A percentile compares a stretch with the other conserved stretches of the same genome.
These are phyloP conservation scores for Tremellales sp. DNA, from an alignment of 1,284 basidiomycete genomes.

Conservation along the genomic window DNA sequence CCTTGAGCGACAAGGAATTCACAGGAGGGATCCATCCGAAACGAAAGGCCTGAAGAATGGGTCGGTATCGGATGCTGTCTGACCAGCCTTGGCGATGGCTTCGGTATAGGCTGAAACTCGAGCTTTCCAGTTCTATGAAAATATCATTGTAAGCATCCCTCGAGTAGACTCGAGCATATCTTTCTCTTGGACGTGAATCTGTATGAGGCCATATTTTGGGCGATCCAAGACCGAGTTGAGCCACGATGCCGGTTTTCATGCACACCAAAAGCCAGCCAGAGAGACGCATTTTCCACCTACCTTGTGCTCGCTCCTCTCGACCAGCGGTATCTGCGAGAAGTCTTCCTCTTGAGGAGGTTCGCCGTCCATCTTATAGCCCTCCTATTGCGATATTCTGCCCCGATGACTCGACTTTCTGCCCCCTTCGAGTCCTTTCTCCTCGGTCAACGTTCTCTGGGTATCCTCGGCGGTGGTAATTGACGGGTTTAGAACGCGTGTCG, in stretches of 20 bases:
- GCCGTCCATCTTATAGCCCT: slow-evolving; percentile 71
- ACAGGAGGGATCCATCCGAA: slow-evolving; percentile 50
- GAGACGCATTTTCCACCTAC: slow-evolving; percentile 41
- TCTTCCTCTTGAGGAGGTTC: slow-evolving; percentile 89
- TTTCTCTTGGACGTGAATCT: no score
- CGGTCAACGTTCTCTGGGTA: no score
- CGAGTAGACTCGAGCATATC: no score
- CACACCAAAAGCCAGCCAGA: background rate
- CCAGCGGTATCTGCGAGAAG: slow-evolving; percentile 74
- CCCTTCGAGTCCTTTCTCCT: no score
- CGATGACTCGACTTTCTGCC: background rate
- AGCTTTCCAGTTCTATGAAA: slow-evolving; percentile 84
- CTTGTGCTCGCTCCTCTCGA: slow-evolving; percentile 83
- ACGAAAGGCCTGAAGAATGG: slow-evolving; percentile 88
- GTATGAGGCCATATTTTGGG: no score
- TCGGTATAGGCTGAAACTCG: slow-evolving; percentile 88
- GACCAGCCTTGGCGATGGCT: slow-evolving; percentile 78
- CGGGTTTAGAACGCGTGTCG: no score
- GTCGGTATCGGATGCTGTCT: slow-evolving; percentile 86
- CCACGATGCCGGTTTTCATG: no score
- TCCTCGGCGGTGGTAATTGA: no score
- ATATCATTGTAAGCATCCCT: background rate
- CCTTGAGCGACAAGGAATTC: slow-evolving; percentile 3
- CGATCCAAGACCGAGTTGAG: no score
- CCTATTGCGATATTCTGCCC: background rate